A percentile compares a stretch with the other conserved stretches of the same genome.
These are phyloP conservation scores for Pyricularia grisea DNA, from an alignment of 2,329 filamentous ascomycete species.

Conservation along the genomic window DNA sequence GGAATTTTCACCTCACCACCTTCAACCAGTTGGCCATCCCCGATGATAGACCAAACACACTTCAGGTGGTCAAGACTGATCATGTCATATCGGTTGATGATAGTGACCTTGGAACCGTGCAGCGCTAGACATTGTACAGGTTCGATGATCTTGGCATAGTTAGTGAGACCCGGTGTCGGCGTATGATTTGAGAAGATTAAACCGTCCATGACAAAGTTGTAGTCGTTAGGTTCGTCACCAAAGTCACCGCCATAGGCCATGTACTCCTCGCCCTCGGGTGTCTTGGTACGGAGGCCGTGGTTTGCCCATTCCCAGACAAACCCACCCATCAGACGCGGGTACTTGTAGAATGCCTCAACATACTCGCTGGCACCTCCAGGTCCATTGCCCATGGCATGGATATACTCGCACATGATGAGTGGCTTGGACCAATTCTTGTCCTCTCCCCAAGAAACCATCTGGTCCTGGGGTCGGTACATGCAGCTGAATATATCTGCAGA, in stretches of 20 bases:
- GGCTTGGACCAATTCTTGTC: conserved; percentile 33
- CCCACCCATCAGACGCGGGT: conserved; percentile 50
- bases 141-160: conserved; percentile 50
- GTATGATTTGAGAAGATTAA: conserved; percentile 36
- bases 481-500: conserved; percentile 51
- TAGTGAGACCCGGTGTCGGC: conserved; percentile 39
- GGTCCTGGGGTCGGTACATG: conserved; percentile 48
- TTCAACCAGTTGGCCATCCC: conserved; percentile 25
- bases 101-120: conserved; percentile 29
- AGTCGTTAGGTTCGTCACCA: conserved; percentile 46
- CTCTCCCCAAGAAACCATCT: conserved; percentile 24
- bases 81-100: conserved; percentile 48
- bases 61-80: conserved; percentile 38
- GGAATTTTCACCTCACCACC: conserved; percentile 30
- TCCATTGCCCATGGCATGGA: conserved; percentile 58
- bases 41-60: conserved; percentile 31
- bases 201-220: conserved; percentile 44
- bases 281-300: conserved; percentile 36
- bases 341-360: conserved; percentile 47
- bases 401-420: conserved; percentile 40
- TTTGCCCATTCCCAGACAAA: conserved; percentile 54
- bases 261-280: conserved; percentile 29
- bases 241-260: conserved; percentile 49
- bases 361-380: conserved; percentile 59
- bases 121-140: conserved; percentile 42